phyloP scores from a whole-genome alignment of 2,329 filamentous ascomycete genomes.

The Pseudocercospora vitis region DNA sequence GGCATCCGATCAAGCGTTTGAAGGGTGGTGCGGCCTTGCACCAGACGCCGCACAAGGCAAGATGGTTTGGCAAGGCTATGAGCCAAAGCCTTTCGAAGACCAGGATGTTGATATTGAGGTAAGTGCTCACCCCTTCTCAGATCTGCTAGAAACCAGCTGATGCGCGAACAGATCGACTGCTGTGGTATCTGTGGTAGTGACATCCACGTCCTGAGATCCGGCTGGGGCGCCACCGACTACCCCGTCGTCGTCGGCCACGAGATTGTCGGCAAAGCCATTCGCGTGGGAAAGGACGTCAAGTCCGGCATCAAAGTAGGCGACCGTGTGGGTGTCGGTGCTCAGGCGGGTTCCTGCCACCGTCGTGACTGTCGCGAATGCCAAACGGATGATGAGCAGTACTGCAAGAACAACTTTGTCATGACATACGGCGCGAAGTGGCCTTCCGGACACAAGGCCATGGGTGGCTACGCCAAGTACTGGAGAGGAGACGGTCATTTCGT shows the following conservation, averaged over 20 bases:
- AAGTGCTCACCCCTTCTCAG: background rate
- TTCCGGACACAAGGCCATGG: slow-evolving; percentile 53
- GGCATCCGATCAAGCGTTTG: slow-evolving; percentile 50
- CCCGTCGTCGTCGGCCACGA: slow-evolving; percentile 38
- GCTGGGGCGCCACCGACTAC: slow-evolving; percentile 40
- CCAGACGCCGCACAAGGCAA: slow-evolving; percentile 52
- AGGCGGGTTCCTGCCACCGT: slow-evolving; percentile 50
- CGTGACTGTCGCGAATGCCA: slow-evolving; percentile 55
- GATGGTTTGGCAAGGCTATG: slow-evolving; percentile 53
- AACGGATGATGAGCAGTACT: slow-evolving; percentile 47
- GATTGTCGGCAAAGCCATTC: slow-evolving; percentile 38
- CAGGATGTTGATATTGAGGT: slow-evolving; percentile 42
- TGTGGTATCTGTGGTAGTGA: slow-evolving; percentile 40
- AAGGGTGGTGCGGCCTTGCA: slow-evolving; percentile 59
- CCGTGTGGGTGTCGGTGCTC: slow-evolving; percentile 53
- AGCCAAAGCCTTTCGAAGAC: slow-evolving; percentile 43
- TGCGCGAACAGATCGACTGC: slow-evolving; percentile 35
- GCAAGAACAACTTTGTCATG: slow-evolving; percentile 34
- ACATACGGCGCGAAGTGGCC: slow-evolving; percentile 32
- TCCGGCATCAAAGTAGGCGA: slow-evolving; percentile 40
- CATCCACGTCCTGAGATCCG: slow-evolving; percentile 38
- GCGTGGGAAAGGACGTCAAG: slow-evolving; percentile 35
- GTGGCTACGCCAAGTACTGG: slow-evolving; percentile 58
- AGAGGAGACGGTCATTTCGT: slow-evolving; percentile 55
- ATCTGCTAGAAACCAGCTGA: background rate